Evolutionary conservation across 2,329 filamentous ascomycete genomes (phyloP), one percentile per base, ranked within the genome.

Genomic region (Colletotrichum destructivum): DNA sequence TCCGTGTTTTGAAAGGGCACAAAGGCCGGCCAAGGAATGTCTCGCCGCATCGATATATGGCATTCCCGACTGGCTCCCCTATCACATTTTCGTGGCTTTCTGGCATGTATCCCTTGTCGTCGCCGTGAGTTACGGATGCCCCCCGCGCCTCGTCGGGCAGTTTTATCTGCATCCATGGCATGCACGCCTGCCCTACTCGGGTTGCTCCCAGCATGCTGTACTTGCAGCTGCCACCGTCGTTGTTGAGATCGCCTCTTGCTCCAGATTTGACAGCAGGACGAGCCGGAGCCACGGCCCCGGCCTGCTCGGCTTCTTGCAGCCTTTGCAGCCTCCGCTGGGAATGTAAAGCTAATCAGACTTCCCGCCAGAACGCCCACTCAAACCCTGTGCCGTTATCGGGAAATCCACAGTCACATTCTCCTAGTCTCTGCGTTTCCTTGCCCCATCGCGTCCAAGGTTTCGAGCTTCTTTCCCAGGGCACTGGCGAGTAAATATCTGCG

Each of bases 311-410:
- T 59, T 67, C 23, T 42, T 26, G 42, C 44, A 38, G 40, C 35
- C 55, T 42, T 49, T 61, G 62, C 56, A 49, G 65, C 69, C 69
- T 60, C 54, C 54, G 54, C 65, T 47, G 44, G 69, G 65, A 60
- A 71, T 54, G 59, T 26, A 54, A 47, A 59, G 31, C 21, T 44
- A 31, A 16, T 26, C 47, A 51, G 60, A 40, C 66, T 59, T 69
- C 63, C 57, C 18, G 47, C 44, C 8, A n/a, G 40, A 49, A 21
- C 42, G 51, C 57, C 60, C 52, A 60, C 55, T 63, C 26, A 26
- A 71, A 31, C 59, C 44, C 38, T 62, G 64, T 40, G 46, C n/a
- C 13, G 31, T 69, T 60, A 52, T 69, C 59, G 52, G 46, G 44
- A 31, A 59, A 59, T 62, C 59, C 57, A 59, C 65, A 52, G 18